These are phyloP conservation scores for Athelia psychrophila DNA, from an alignment of 1,284 basidiomycete genomes.

Conservation along the genomic window DNA sequence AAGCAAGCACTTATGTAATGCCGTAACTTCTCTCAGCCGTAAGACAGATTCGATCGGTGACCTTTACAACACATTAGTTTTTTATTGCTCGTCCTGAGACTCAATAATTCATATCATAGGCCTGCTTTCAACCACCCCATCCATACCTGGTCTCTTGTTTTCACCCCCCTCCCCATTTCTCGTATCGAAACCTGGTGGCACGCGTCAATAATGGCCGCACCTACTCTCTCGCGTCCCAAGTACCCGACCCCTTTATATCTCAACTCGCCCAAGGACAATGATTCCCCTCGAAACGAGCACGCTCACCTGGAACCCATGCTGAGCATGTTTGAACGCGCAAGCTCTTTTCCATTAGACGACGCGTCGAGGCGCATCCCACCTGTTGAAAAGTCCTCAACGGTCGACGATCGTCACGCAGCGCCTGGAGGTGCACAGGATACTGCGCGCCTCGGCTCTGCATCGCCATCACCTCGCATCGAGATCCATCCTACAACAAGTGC, in stretches of 20 bases:
- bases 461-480: constrained; percentile 39
- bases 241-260: background rate
- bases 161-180: background rate
- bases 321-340: background rate
- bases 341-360: no score
- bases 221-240: background rate
- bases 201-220: background rate
- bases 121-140: no score
- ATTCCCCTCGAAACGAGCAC: background rate
- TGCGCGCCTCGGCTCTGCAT: constrained; percentile 27
- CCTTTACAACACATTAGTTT: no score
- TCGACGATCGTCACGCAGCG: no score
- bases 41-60: no score
- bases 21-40: no score
- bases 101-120: no score
- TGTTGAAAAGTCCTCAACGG: no score
- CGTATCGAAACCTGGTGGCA: background rate
- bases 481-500: constrained; percentile 27
- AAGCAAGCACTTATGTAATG: no score
- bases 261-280: background rate
- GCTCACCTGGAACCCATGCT: background rate
- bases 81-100: no score
- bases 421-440: no score
- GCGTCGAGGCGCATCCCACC: no score
- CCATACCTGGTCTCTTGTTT: background rate